Evolutionary conservation across 164 flowering plant species (phyloP), one percentile per base, ranked within the genome.

Genomic region (Euptelea pleiosperma): DNA sequence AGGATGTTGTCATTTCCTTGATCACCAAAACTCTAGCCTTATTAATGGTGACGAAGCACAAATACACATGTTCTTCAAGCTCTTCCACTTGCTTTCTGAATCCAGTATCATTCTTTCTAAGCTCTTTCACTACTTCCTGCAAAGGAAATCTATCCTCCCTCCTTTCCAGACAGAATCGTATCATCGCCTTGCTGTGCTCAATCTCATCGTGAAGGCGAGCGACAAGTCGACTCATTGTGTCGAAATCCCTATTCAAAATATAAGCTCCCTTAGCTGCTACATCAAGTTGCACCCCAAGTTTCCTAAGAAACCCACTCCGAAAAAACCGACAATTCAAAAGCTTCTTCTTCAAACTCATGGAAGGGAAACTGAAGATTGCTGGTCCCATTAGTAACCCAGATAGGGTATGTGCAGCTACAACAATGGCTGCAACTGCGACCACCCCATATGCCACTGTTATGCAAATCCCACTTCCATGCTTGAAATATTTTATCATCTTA

Each of bases 31-130:
- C 69, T 56, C 88, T 71, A 7, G 86, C 82, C 37, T 77, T 57
- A 58, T 83, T 86, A 42, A 86, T 86, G 6, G 88, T 81, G 4
- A 83, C 73, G 31, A 83, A 79, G 59, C 86, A 81, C 62, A 86
- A 70, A 59, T 73, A 81, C 4, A 83, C 75, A 70, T 86, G 92
- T 44, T 86, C 84, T 52, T 86, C 84, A 56, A 83, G 82, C 75
- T 86, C 92, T 56, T 81, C 77, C 3, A 83, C 73, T 44, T 78
- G 83, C 44, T 74, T 75, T 63, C 61, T 66, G 53, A 83, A 75
- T 49, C 81, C 77, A n/a, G 45, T 5, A 25, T 65, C 71, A 26
- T 67, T 62, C 74, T 73, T 78, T 64, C 65, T 76, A 3, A 84
- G 60, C 74, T 82, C 85, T 65, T 73, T 73, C 70, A 79, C 69